Conservation (phyloP, 441 rosid species). For the Gossypium schwendimanii region DNA sequence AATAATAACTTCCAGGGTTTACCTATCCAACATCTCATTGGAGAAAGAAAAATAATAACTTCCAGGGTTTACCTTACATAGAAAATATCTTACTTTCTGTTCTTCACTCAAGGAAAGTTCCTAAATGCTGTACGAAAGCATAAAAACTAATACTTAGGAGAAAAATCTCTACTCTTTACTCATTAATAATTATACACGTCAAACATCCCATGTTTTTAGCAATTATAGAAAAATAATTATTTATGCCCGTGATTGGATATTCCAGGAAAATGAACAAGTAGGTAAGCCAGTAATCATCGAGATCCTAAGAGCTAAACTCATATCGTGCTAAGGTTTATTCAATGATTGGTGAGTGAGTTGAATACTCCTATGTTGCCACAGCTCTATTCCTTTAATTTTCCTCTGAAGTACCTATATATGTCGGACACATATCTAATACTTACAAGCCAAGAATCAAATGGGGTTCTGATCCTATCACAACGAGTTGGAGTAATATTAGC, state of each 20-base stretch:
- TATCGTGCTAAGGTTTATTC: neutral
- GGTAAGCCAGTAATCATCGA: neutral
- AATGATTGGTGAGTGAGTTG: neutral
- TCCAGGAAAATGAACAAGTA: neutral
- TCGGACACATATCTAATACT: neutral
- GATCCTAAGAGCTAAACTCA: neutral
- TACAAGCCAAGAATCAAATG: neutral
- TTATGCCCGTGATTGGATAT: neutral
- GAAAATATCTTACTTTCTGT: neutral
- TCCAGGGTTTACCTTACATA: neutral
- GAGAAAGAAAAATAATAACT: neutral
- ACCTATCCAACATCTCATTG: neutral
- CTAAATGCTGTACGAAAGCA: neutral
- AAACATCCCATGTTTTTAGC: neutral
- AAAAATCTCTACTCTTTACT: neutral
- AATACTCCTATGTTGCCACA: neutral
- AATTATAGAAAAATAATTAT: neutral
- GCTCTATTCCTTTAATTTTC: neutral
- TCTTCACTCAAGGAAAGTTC: neutral
- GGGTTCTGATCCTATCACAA: no score
- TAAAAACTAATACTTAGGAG: neutral
- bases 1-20: neutral
- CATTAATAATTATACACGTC: neutral
- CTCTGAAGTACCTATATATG: neutral
- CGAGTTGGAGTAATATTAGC: no score